Conservation (phyloP, 1,284 basidiomycete genomes). For the Omphalotus olearius region DNA sequence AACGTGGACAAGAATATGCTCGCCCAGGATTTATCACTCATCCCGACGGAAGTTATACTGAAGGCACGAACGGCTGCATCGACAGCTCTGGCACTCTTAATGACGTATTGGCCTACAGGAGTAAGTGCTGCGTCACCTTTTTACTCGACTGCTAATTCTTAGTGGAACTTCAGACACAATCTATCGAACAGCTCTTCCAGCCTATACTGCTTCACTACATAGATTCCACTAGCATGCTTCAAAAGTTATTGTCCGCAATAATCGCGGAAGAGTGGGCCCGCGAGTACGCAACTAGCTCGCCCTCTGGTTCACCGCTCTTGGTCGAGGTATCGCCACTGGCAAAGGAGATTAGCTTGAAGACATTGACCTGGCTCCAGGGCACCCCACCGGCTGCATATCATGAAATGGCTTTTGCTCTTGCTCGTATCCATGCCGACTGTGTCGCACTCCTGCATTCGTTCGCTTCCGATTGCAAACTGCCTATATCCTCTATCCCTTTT, state of each 20-base stretch:
- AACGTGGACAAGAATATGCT: conserved; percentile 98
- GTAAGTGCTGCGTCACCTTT: conserved; percentile 32
- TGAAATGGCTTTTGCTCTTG: conserved; percentile 86
- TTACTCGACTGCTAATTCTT: conserved; percentile 5
- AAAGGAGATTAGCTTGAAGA: conserved; percentile 59
- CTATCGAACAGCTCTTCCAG: conserved; percentile 59
- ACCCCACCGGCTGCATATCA: conserved; percentile 80
- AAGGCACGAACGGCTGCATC: conserved; percentile 82
- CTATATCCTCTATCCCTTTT: conserved; percentile 74
- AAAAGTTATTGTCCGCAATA: conserved; percentile 81
- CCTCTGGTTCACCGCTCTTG: conserved; percentile 32
- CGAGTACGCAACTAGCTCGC: conserved; percentile 31
- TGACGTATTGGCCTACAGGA: conserved; percentile 62
- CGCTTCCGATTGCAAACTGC: conserved; percentile 81
- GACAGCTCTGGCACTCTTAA: conserved; percentile 73
- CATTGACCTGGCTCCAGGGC: conserved; percentile 72
- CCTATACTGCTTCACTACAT: conserved; percentile 77
- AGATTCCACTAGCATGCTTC: conserved; percentile 86
- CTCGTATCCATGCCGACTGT: conserved; percentile 81
- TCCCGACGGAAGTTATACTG: conserved; percentile 77
- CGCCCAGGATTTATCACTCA: conserved; percentile 83
- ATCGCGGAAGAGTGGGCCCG: conserved; percentile 93
- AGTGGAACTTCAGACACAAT: conserved; percentile 23
- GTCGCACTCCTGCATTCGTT: conserved; percentile 79
- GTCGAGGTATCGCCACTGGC: conserved; percentile 59